Conservation (phyloP, 2,329 filamentous ascomycete genomes). For the Aspergillus calidoustus region DNA sequence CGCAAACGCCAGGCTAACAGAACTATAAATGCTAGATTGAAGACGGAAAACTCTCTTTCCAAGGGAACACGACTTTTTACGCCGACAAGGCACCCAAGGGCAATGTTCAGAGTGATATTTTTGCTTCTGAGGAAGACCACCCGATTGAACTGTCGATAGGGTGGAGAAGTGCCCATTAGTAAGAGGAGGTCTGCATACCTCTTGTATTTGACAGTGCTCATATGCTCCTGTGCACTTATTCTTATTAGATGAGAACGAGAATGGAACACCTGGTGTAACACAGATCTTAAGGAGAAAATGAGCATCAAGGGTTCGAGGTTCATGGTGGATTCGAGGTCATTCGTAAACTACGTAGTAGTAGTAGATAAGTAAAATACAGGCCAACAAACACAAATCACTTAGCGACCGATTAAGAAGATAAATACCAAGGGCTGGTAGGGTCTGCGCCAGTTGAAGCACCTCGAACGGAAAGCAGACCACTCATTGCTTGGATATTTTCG, state of each 20-base stretch:
- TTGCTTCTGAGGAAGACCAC: slow-evolving; percentile 36
- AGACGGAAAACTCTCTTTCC: slow-evolving; percentile 39
- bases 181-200: not conserved
- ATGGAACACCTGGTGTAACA: not conserved
- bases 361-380: slow-evolving; percentile 20
- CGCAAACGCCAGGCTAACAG: not conserved
- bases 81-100: slow-evolving; percentile 45
- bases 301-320: not conserved
- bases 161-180: slow-evolving; percentile 31
- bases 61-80: slow-evolving; percentile 42
- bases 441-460: not conserved
- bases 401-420: not conserved
- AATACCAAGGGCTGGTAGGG: not conserved
- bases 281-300: not conserved
- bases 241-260: not conserved
- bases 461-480: not conserved
- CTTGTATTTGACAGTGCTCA: not conserved
- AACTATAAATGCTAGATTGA: slow-evolving; percentile 27
- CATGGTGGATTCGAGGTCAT: slow-evolving; percentile 1
- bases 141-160: slow-evolving; percentile 39
- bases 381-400: slow-evolving; percentile 11
- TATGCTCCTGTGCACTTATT: not conserved
- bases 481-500: slow-evolving; percentile 14
- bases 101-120: slow-evolving; percentile 39
- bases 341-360: slow-evolving; percentile 3